Base-by-base conservation (phyloP, 108 stramenopile genomes). In the Discostella stelligeroides region DNA sequence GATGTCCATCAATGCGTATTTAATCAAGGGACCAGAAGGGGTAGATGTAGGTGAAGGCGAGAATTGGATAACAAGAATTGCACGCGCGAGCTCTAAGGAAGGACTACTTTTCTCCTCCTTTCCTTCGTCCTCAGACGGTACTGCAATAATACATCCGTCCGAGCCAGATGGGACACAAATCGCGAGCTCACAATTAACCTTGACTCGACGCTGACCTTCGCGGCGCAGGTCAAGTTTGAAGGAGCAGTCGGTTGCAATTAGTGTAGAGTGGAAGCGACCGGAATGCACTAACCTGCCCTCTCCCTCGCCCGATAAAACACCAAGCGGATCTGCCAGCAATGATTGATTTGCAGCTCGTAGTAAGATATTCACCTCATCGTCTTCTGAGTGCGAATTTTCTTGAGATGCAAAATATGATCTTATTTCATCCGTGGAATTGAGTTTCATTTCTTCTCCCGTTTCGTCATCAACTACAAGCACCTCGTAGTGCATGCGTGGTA, bases 401-500 rank as follows among this genome's bases (percentile, higher is more conserved):
- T 65, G 48, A 8, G 63, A 58, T 38, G 63, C 56, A 80, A 72
- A 69, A 51, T 72, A 76, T 66, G 67, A 18, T 71, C 75, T 48
- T 59, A 75, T 79, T 51, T 71, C 56, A 28, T 72, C 85, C 55
- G 74, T 84, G 57, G 18, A 55, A 25, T 76, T 60, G 55, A 86
- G 50, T 74, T 84, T 60, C 41, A 23, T 11, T 15, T 66, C 66
- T 42, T 72, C 47, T 23, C 66, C 66, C 1, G 58, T 60, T 59
- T 71, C 42, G 15, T 77, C 81, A 41, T 85, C 63, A 15, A 74
- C 54, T 14, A 85, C 63, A 9, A 88, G 53, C 9, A 90, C 82
- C 41, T 83, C 75, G 75, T 94, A 94, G 50, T 88, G 66, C 92
- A 94, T 94, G n/a, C 92, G 81, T 24, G 72, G 79, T 13, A 94